Evolutionary conservation across 2,329 filamentous ascomycete species (phyloP).

Genomic region (Zalaria obscura): DNA sequence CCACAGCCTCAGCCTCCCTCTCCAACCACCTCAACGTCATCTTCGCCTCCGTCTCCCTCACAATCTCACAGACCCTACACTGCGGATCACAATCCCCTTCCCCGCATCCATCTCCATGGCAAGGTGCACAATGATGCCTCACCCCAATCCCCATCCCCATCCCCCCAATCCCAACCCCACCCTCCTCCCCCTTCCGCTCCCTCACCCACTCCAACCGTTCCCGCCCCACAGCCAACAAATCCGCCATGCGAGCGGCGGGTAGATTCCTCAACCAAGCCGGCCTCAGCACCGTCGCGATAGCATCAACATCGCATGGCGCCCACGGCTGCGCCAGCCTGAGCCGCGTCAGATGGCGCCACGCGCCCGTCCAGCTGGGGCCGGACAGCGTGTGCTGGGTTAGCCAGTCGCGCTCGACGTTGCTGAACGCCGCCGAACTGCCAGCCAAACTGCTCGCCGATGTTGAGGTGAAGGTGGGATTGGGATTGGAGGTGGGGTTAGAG

Average conservation of each 20-base stretch:
- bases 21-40: constrained; percentile 4
- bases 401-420: constrained; percentile 1
- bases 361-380: background rate
- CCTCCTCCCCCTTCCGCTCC: too few relatives aligned
- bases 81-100: constrained; percentile 1
- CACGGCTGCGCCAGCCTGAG: constrained; percentile 3
- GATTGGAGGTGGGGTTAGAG: background rate
- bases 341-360: constrained; percentile 3
- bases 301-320: background rate
- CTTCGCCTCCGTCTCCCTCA: background rate
- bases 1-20: constrained; percentile 1
- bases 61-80: background rate
- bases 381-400: background rate
- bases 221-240: background rate
- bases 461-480: background rate
- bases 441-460: background rate
- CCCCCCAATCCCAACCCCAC: background rate
- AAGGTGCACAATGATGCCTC: constrained; percentile 1
- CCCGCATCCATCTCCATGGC: background rate
- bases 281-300: background rate
- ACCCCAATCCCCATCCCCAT: background rate
- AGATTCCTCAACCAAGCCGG: background rate
- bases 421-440: background rate
- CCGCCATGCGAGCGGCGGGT: background rate
- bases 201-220: background rate